These are phyloP conservation scores for Wickerhamomyces hampshirensis DNA, from an alignment of 805 yeast genomes.

Conservation along the genomic window DNA sequence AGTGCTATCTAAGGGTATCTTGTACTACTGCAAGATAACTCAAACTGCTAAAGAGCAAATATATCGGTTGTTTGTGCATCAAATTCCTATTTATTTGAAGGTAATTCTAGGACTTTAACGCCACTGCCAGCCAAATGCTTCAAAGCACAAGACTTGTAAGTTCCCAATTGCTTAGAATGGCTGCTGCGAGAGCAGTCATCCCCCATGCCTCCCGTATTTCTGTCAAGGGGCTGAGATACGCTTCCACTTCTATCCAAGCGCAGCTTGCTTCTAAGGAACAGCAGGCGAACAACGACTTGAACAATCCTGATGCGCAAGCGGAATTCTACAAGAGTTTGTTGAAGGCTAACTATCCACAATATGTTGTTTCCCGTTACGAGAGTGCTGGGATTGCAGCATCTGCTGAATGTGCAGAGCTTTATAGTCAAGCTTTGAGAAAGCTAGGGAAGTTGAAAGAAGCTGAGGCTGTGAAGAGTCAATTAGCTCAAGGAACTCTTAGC, in stretches of 20 bases:
- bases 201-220: constrained; percentile 22
- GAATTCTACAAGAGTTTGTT: constrained; percentile 73
- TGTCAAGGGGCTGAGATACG: constrained; percentile 16
- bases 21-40: no score
- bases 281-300: constrained; percentile 73
- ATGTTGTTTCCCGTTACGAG: constrained; percentile 91
- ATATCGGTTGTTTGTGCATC: no score
- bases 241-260: constrained; percentile 21
- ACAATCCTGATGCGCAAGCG: constrained; percentile 72
- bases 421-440: constrained; percentile 74
- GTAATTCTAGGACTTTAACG: no score
- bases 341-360: constrained; percentile 86
- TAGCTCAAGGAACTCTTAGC: constrained; percentile 31
- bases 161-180: constrained; percentile 10
- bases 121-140: no score
- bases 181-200: constrained; percentile 19
- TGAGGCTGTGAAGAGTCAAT: constrained; percentile 40
- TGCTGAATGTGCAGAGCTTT: constrained; percentile 71
- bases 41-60: no score
- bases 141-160: not conserved
- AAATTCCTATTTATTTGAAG: no score
- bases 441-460: constrained; percentile 79
- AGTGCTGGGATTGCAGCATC: constrained; percentile 88
- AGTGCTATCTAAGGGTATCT: no score
- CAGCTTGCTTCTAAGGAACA: constrained; percentile 65